Percentiles rank a stretch among this genome's conserved stretches.
These are phyloP conservation scores for Pseudogymnoascus sp. DNA, from an alignment of 2,329 filamentous ascomycete species.

Conservation along the genomic window DNA sequence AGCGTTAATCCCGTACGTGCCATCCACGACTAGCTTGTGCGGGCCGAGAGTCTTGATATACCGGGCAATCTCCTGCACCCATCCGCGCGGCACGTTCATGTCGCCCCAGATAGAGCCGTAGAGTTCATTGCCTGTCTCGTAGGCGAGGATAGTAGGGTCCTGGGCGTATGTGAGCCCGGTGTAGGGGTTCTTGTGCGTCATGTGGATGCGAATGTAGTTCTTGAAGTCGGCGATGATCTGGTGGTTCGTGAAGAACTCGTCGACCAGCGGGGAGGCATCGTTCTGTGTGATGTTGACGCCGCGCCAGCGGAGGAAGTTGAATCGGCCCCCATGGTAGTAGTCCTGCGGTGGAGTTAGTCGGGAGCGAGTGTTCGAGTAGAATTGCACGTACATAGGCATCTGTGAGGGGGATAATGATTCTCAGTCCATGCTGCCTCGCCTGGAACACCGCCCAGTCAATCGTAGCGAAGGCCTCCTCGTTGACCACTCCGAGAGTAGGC, in stretches of 20 bases:
- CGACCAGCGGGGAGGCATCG: conserved; percentile 29
- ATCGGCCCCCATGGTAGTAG: conserved; percentile 44
- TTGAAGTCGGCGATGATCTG: conserved; percentile 38
- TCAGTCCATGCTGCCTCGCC: conserved; percentile 36
- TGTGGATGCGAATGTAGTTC: conserved; percentile 35
- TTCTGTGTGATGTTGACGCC: conserved; percentile 35
- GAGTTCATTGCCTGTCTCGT: conserved; percentile 43
- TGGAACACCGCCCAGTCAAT: conserved; percentile 42
- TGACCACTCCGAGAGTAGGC: conserved; percentile 33
- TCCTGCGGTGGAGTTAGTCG: conserved; percentile 26
- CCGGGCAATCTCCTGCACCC: conserved; percentile 35
- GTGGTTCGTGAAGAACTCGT: conserved; percentile 38
- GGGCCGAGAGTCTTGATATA: conserved; percentile 36
- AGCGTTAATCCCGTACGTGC: conserved; percentile 40
- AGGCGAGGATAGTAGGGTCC: conserved; percentile 42
- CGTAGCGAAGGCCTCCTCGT: conserved; percentile 36
- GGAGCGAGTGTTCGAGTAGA: not conserved
- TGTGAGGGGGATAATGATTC: conserved; percentile 37
- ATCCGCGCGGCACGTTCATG: conserved; percentile 35
- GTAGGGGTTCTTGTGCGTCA: conserved; percentile 39
- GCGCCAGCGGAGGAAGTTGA: conserved; percentile 39
- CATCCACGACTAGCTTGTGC: conserved; percentile 38
- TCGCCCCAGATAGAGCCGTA: conserved; percentile 36
- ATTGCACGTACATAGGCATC: conserved; percentile 36
- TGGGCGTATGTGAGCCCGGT: conserved; percentile 39